phyloP scores from a whole-genome alignment of 1,284 basidiomycete genomes.

The Rhodotorula sp. region DNA sequence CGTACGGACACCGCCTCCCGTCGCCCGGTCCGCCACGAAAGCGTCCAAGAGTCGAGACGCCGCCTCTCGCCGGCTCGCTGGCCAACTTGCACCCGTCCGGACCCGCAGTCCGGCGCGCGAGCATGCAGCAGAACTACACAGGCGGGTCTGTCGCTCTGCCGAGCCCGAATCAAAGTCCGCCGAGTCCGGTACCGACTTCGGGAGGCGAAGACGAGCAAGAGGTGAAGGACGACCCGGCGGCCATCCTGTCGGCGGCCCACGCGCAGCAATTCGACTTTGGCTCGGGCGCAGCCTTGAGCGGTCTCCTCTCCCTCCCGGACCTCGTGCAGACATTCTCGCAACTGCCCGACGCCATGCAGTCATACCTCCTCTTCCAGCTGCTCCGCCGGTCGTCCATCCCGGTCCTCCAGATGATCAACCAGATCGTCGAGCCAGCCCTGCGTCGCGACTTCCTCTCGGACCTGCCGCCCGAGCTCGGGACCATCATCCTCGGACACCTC shows the following conservation, averaged over 20 bases:
- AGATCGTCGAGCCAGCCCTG: slow-evolving; percentile 75
- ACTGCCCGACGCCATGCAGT: slow-evolving; percentile 71
- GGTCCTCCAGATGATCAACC: slow-evolving; percentile 75
- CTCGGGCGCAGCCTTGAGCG: slow-evolving; percentile 55
- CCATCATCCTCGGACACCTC: slow-evolving; percentile 72
- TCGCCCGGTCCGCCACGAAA: slow-evolving; percentile 37
- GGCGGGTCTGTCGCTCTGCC: slow-evolving; percentile 14
- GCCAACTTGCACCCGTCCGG: neutral
- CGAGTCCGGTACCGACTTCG: slow-evolving; percentile 33
- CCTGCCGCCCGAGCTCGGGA: slow-evolving; percentile 78
- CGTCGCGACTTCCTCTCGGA: slow-evolving; percentile 82
- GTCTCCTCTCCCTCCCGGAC: slow-evolving; percentile 72
- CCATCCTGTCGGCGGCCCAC: neutral
- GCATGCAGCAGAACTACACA: neutral
- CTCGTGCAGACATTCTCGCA: slow-evolving; percentile 69
- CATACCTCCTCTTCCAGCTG: slow-evolving; percentile 77
- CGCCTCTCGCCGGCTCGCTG: neutral
- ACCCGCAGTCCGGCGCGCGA: neutral
- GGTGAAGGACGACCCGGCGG: slow-evolving; percentile 3
- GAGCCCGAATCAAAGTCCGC: slow-evolving; percentile 37
- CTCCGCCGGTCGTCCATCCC: slow-evolving; percentile 77
- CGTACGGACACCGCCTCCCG: neutral
- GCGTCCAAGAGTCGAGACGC: slow-evolving; percentile 25
- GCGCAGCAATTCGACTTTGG: slow-evolving; percentile 31
- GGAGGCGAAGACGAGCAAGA: slow-evolving; percentile 29